phyloP scores from a whole-genome alignment of 2,329 filamentous ascomycete genomes.

The Chaetomium sp. region DNA sequence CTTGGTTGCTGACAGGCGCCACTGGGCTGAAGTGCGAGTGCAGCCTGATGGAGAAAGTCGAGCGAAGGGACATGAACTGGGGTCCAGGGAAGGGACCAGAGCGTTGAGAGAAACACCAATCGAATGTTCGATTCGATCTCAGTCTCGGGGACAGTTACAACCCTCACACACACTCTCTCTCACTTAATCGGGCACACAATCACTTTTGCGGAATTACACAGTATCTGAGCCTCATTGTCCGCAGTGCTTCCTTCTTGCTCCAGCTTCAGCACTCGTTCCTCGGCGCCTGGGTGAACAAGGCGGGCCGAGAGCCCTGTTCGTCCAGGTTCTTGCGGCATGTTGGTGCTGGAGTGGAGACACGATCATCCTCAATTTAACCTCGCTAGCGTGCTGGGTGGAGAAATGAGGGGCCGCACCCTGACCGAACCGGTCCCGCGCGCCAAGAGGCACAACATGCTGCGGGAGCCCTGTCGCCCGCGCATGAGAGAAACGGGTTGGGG shows the following conservation, averaged over 20 bases:
- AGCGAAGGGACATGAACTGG: not conserved
- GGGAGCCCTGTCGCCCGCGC: too few relatives aligned
- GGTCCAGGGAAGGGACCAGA: not conserved
- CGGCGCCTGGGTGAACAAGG: not conserved
- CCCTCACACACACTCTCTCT: not conserved
- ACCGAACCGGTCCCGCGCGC: not conserved
- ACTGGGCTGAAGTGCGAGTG: constrained; percentile 16
- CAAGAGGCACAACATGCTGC: not conserved
- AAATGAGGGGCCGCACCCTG: not conserved
- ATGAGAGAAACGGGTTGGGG: too few relatives aligned
- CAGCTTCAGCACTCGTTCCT: not conserved
- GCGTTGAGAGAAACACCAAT: not conserved
- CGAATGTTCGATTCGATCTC: not conserved
- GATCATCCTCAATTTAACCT: constrained; percentile 16
- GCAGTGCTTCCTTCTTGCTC: not conserved
- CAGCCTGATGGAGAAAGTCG: constrained; percentile 14
- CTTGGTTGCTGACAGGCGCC: constrained; percentile 6
- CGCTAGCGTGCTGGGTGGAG: not conserved
- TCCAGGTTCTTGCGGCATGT: not conserved
- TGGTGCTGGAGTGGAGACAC: not conserved
- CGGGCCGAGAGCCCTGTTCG: not conserved
- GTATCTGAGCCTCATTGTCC: not conserved
- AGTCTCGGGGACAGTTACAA: not conserved
- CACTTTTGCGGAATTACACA: not conserved
- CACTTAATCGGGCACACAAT: not conserved